Conservation (phyloP, 1,284 basidiomycete genomes). For the Kalmanozyma brasiliensis region DNA sequence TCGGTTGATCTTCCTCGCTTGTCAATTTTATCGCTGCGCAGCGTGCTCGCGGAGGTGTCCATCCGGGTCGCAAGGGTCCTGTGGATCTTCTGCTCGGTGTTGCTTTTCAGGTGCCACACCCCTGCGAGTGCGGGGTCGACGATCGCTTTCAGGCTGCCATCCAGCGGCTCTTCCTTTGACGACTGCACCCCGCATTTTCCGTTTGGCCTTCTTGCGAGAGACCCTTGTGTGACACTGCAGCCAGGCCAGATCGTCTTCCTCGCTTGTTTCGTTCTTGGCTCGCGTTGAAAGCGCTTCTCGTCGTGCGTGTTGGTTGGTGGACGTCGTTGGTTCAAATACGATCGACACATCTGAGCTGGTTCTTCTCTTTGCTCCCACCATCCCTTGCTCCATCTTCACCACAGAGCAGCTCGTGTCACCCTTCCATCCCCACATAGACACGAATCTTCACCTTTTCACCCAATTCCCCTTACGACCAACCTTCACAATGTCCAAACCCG, state of each 20-base stretch:
- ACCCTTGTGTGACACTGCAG: background rate
- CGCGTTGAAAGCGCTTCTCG: background rate
- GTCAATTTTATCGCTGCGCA: background rate
- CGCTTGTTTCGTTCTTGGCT: background rate
- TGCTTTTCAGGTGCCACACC: conserved; percentile 4
- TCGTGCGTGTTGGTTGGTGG: no score
- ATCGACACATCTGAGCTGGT: background rate
- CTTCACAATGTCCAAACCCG: conserved; percentile 25
- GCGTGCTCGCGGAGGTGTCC: background rate
- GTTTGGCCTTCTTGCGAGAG: background rate
- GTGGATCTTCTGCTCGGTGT: background rate
- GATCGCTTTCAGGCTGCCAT: background rate
- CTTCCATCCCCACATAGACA: background rate
- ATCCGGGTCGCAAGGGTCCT: conserved; percentile 2
- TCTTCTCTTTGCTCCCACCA: background rate
- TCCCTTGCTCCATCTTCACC: background rate
- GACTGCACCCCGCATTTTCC: conserved; percentile 9
- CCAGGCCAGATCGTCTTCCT: background rate
- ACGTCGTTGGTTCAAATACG: background rate
- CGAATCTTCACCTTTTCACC: background rate
- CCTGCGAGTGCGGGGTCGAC: background rate
- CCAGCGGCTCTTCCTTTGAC: conserved; percentile 1
- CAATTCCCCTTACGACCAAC: background rate
- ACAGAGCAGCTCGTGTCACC: background rate
- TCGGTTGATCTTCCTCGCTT: conserved; percentile 38